phyloP scores from a whole-genome alignment of 2,329 filamentous ascomycete genomes.

The Trichoderma afroharzianum region DNA sequence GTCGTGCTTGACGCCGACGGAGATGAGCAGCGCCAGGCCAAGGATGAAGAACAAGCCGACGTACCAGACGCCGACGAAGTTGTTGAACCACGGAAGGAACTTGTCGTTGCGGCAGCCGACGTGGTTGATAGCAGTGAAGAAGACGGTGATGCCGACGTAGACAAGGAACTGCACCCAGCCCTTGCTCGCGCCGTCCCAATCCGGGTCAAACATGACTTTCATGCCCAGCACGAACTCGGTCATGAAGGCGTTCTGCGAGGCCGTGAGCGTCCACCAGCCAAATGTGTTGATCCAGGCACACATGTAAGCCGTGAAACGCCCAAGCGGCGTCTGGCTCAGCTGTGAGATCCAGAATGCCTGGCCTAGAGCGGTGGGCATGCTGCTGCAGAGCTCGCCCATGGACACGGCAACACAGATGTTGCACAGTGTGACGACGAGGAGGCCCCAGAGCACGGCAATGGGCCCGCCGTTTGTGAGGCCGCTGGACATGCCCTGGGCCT shows the following conservation, averaged over 20 bases:
- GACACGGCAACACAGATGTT: conserved; percentile 53
- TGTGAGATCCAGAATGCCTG: conserved; percentile 54
- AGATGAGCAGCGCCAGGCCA: conserved; percentile 48
- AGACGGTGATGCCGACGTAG: conserved; percentile 47
- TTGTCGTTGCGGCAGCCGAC: conserved; percentile 44
- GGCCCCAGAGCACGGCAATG: conserved; percentile 53
- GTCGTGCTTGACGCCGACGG: conserved; percentile 43
- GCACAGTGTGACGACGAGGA: conserved; percentile 49
- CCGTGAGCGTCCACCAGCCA: conserved; percentile 56
- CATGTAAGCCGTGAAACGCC: conserved; percentile 52
- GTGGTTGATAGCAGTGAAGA: conserved; percentile 49
- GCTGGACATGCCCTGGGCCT: conserved; percentile 46
- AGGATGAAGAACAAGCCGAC: conserved; percentile 50
- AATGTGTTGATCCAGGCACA: conserved; percentile 60
- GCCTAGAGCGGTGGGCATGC: conserved; percentile 58
- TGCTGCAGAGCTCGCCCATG: conserved; percentile 53
- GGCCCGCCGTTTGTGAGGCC: conserved; percentile 54
- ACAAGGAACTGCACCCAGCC: conserved; percentile 55
- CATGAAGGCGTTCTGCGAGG: conserved; percentile 56
- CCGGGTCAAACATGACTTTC: conserved; percentile 49
- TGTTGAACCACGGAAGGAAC: conserved; percentile 49
- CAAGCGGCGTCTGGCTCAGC: conserved; percentile 36
- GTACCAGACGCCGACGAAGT: conserved; percentile 53
- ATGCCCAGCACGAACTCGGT: conserved; percentile 55
- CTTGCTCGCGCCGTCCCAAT: conserved; percentile 42